These are phyloP conservation scores for Tephrocybe sp. DNA, from an alignment of 768 basidiomycete genomes.

Conservation along the genomic window DNA sequence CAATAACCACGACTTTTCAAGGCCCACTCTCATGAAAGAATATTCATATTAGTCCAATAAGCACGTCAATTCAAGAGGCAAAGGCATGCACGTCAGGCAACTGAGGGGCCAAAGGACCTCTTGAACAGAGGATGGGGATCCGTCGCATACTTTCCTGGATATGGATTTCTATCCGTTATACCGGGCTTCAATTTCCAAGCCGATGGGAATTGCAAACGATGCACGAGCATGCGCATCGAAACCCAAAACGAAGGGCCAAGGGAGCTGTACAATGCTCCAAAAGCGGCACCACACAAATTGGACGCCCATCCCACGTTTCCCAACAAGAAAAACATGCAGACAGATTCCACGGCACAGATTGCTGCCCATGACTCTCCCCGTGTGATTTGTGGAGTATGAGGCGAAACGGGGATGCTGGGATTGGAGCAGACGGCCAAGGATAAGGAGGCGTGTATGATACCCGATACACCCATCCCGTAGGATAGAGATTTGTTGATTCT, in stretches of 20 bases:
- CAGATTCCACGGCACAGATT: slow-evolving; percentile 3
- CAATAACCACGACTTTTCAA: too few species aligned
- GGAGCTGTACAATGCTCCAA: slow-evolving; percentile 1
- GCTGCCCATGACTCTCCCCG: not conserved
- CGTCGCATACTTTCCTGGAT: not conserved
- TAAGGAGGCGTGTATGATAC: slow-evolving; percentile 9
- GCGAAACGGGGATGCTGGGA: not conserved
- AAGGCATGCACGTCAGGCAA: too few species aligned
- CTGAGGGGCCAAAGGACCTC: slow-evolving; percentile 1
- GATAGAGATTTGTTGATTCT: slow-evolving; percentile 11
- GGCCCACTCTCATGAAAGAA: too few species aligned
- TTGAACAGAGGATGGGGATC: slow-evolving; percentile 6
- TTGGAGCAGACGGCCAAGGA: not conserved
- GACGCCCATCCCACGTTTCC: slow-evolving; percentile 11
- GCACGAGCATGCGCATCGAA: not conserved
- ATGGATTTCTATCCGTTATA: not conserved
- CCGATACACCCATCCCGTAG: slow-evolving; percentile 3
- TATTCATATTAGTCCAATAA: too few species aligned
- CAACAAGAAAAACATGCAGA: slow-evolving; percentile 2
- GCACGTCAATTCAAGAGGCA: too few species aligned
- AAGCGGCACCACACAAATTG: slow-evolving; percentile 8
- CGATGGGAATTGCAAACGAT: not conserved
- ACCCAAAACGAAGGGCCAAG: slow-evolving; percentile 8
- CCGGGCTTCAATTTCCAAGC: slow-evolving; percentile 3
- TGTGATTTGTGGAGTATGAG: not conserved